Conservation (phyloP, 2,329 filamentous ascomycete species). For the Cytospora schulzeri region DNA sequence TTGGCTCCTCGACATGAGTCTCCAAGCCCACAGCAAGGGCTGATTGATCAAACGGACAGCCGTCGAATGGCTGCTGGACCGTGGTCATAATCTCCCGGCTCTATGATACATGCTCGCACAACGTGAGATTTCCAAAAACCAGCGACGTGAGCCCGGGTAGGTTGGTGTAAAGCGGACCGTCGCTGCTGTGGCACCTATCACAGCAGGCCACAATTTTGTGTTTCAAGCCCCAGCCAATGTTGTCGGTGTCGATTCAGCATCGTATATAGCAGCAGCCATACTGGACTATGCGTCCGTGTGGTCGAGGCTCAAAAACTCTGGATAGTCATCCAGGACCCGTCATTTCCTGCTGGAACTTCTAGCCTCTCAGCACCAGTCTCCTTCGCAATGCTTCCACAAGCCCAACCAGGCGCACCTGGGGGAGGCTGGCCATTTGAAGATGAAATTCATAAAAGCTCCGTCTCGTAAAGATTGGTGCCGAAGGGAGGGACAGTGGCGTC, state of each 20-base stretch:
- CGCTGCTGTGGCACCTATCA: slow-evolving; percentile 4
- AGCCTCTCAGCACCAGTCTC: neutral
- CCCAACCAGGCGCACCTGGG: neutral
- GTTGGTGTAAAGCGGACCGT: slow-evolving; percentile 5
- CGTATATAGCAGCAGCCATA: neutral
- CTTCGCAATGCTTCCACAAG: neutral
- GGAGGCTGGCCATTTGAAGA: neutral
- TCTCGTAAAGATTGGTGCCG: neutral
- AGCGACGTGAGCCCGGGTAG: neutral
- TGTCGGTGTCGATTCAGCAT: neutral
- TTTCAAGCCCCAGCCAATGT: neutral
- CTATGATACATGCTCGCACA: neutral
- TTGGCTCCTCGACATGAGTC: neutral
- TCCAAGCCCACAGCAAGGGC: neutral
- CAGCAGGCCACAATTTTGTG: neutral
- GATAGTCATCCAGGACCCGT: neutral
- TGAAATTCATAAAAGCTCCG: neutral
- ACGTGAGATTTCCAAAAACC: neutral
- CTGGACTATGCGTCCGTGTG: neutral
- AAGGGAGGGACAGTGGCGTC: neutral
- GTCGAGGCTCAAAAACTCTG: neutral
- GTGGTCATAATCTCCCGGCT: neutral
- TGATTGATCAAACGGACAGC: neutral
- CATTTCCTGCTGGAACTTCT: neutral
- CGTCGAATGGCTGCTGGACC: neutral